Percentiles rank a stretch among this genome's conserved stretches.
Conservation (phyloP, 176 grass and related monocot species). For the Guadua angustifolia region DNA sequence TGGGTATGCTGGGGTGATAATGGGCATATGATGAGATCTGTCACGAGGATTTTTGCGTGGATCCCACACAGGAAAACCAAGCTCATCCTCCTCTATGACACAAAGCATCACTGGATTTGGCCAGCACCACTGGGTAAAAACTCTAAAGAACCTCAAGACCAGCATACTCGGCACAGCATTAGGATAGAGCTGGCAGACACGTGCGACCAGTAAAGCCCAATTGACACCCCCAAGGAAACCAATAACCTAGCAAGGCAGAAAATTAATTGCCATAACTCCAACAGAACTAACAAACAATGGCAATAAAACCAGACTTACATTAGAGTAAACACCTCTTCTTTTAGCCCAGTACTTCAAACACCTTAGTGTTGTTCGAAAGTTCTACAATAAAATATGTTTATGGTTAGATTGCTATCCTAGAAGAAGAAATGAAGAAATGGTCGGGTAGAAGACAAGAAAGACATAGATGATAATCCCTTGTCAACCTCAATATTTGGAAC, state of each 20-base stretch:
- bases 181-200: slow-evolving; percentile 91
- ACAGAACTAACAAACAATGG: background rate
- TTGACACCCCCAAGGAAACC: slow-evolving; percentile 98
- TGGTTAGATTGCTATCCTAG: slow-evolving; percentile 29
- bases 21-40: slow-evolving; percentile 88
- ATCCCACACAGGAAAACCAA: slow-evolving; percentile 94
- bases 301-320: slow-evolving; percentile 54
- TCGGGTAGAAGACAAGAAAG: slow-evolving; percentile 14
- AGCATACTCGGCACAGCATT: slow-evolving; percentile 97
- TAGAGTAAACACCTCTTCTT: slow-evolving; percentile 90
- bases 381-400: slow-evolving; percentile 54
- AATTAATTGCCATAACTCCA: slow-evolving; percentile 10
- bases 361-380: slow-evolving; percentile 76
- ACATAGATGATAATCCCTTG: slow-evolving; percentile 6
- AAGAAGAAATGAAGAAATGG: slow-evolving; percentile 11
- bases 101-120: slow-evolving; percentile 96
- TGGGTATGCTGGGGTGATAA: slow-evolving; percentile 96
- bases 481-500: slow-evolving; percentile 90
- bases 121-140: slow-evolving; percentile 92
- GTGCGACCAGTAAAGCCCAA: slow-evolving; percentile 86
- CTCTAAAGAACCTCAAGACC: slow-evolving; percentile 87
- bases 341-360: slow-evolving; percentile 96
- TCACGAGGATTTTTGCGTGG: slow-evolving; percentile 90
- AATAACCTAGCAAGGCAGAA: slow-evolving; percentile 60
- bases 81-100: slow-evolving; percentile 83